A percentile compares a stretch with the other conserved stretches of the same genome.
Conservation (phyloP, 73 alveolate species). For the Effrenium voratum region DNA sequence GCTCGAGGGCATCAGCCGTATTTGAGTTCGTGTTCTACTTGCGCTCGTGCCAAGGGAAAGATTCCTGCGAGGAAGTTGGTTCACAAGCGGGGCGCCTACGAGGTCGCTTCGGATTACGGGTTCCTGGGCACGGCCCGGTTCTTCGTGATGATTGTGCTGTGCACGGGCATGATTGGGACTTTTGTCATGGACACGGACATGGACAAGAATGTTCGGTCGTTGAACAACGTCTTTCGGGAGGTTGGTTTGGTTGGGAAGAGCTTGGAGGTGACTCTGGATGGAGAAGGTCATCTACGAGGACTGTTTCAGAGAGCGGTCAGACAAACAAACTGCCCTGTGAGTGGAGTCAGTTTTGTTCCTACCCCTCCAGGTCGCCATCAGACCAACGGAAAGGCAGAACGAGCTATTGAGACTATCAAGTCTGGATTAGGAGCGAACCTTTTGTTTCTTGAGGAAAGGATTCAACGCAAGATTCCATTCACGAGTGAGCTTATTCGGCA, state of each 20-base stretch:
- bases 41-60: background rate
- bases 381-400: background rate
- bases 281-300: background rate
- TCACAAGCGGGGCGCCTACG: background rate
- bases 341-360: background rate
- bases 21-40: background rate
- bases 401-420: background rate
- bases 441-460: background rate
- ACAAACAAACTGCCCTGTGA: background rate
- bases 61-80: background rate
- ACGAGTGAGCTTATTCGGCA: background rate
- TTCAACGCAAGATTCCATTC: background rate
- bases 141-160: background rate
- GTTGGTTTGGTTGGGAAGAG: background rate
- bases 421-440: background rate
- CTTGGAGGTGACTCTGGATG: background rate
- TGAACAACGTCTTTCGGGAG: background rate
- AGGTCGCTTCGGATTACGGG: slow-evolving; percentile 5
- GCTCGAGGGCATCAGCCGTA: background rate
- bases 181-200: background rate
- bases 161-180: background rate
- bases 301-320: background rate
- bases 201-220: background rate
- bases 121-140: background rate
- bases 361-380: background rate